Base-by-base conservation (phyloP, 208 protist species). In the Herpetomonas samuelpessoai region DNA sequence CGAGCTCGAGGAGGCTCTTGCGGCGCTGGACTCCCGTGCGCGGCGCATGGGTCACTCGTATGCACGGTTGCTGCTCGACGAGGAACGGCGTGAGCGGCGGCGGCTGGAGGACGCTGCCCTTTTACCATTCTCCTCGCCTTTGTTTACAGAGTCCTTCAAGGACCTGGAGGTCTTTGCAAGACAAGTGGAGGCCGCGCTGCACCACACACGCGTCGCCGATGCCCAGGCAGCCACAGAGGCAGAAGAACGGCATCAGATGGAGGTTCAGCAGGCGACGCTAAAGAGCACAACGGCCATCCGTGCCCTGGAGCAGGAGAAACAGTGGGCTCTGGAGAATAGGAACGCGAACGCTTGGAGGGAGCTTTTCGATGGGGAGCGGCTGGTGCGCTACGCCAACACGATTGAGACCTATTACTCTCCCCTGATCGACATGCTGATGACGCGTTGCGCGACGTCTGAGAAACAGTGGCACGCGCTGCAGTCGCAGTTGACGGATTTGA, bases 81-180 rank as follows among this genome's bases (percentile, higher is more conserved):
- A 47, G 2, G 82, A 89, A 45, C 27, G 57, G 24, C 46, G 56
- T 3, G 68, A 55, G 29, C 74, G 79, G 18, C n/a, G n/a, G 2
- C 45, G 58, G 10, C 30, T 79, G 22, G 57, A 57, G 21, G 52
- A 71, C 9, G 58, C 68, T 12, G 71, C 62, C 25, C 14, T 2
- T 1, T 28, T 19, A 4, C 30, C 59, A 9, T 46, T 54, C 35
- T 6, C 35, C 35, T 6, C 9, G 9, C 14, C 35, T 38, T 39
- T 38, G 4, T 12, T 22, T 3, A 19, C 3, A 14, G 68, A 65
- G 4, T 26, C 54, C 30, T 10, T 14, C 2, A 49, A 21, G 30
- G 35, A 41, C 14, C 35, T 41, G 35, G 35, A 6, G 35, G 35
- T 14, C 35, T 41, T 41, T 41, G 35, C 35, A 6, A 41, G 6